Base-by-base conservation (phyloP, 768 basidiomycete species). In the Suillus plorans region DNA sequence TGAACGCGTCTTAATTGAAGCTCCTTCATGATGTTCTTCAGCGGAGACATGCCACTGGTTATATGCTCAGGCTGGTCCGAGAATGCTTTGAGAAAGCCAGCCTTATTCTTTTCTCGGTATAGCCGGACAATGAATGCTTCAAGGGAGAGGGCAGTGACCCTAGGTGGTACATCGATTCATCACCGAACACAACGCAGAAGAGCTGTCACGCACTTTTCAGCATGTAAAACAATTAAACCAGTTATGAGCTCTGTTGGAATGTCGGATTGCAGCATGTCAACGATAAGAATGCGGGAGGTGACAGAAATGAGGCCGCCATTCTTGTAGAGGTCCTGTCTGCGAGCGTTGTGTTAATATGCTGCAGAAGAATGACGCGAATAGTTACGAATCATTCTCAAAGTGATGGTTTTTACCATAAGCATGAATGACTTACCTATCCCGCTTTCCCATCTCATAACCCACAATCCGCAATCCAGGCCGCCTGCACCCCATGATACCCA, bases 41-140 rank as follows among this genome's bases (percentile, higher is more conserved):
- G 80, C 1, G 97, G 97, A 1, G 93, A 94, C 74, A 99, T 77
- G 1, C 96, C 97, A 67, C 88, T 93, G 0, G 91, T 95, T 66
- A 99, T 97, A 67, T 91, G 87, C 74, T 99, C 97, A 5, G 97
- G 95, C 70, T 98, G 92, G 75, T 99, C 97, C 2, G 95, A 94
- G 73, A 99, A 97, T 0, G 95, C 97, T 76, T 99, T 99, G 68
- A 98, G 80, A 76, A 99, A 99, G 1, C 97, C 97, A 2, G 81
- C 82, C 73, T 84, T 86, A 79, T 98, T 99, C 79, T 90, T 88
- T 76, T 97, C 90, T 49, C 97, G 86, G 73, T 90, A 98, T 3
- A 97, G 80, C 3, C 96, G 87, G 58, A 95, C 90, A 44, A 98
- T 93, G 78, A 99, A 99, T 0, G 95, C 94, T 73, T 98, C 97